Evolutionary conservation across 2,329 filamentous ascomycete species (phyloP).

Genomic region (Pseudogymnoascus sp.): DNA sequence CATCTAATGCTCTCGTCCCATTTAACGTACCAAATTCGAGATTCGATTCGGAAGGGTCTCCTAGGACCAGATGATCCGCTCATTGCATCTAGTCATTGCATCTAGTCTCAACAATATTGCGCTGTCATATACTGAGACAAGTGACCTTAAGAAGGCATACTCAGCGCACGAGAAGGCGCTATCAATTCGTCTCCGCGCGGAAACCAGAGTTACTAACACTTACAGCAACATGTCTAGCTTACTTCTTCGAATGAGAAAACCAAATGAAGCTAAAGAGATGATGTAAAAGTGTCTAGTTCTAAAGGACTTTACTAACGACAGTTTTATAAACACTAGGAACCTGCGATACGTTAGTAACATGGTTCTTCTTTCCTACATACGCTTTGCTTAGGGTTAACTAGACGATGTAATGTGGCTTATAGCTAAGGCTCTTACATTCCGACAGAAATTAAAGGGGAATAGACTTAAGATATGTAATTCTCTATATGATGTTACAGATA

Average conservation of each 20-base stretch:
- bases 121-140: conserved; percentile 31
- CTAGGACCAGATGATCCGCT: conserved; percentile 24
- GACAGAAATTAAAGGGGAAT: conserved; percentile 9
- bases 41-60: conserved; percentile 18
- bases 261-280: conserved; percentile 32
- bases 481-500: not conserved
- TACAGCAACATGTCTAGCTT: conserved; percentile 35
- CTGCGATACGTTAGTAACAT: not conserved
- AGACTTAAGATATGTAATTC: conserved; percentile 9
- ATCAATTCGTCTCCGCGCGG: conserved; percentile 27
- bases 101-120: conserved; percentile 29
- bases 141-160: conserved; percentile 26
- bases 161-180: conserved; percentile 25
- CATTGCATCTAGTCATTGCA: conserved; percentile 20
- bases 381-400: not conserved
- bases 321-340: conserved; percentile 28
- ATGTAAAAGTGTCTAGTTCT: conserved; percentile 29
- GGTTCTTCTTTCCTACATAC: conserved; percentile 2
- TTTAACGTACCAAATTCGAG: conserved; percentile 22
- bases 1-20: conserved; percentile 20
- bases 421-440: not conserved
- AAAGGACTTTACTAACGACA: conserved; percentile 33
- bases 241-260: conserved; percentile 29
- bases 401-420: not conserved
- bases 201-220: conserved; percentile 31